A percentile compares a stretch with the other conserved stretches of the same genome.
phyloP scores from a whole-genome alignment of 169 alveolate species.

The Eimeria acervulina region DNA sequence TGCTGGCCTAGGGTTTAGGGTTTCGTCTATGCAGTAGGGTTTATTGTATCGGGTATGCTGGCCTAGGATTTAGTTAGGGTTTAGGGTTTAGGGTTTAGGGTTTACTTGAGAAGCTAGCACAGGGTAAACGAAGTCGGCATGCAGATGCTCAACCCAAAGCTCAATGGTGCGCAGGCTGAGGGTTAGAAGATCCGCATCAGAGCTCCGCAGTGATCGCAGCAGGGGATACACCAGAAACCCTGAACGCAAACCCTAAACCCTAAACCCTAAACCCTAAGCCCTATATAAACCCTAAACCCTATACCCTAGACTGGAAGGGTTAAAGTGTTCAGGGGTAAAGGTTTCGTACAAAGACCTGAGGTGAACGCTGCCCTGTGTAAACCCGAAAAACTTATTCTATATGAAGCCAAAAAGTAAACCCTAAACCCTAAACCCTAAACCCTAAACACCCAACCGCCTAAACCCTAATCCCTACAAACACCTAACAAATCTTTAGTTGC shows the following conservation, averaged over 20 bases:
- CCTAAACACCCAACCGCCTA: too few relatives aligned
- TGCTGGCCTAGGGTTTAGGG: neutral
- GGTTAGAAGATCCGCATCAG: constrained; percentile 61
- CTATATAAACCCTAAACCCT: constrained; percentile 22
- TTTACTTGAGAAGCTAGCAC: constrained; percentile 81
- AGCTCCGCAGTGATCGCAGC: constrained; percentile 71
- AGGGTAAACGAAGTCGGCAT: constrained; percentile 87
- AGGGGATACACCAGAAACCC: constrained; percentile 77
- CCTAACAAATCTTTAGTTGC: too few relatives aligned
- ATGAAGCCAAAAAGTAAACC: neutral
- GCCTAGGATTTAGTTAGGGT: neutral
- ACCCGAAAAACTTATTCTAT: too few relatives aligned
- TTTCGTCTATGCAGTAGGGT: too few relatives aligned
- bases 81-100: constrained; percentile 42
- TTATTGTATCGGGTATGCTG: too few relatives aligned
- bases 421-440: too few relatives aligned
- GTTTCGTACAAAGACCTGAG: too few relatives aligned
- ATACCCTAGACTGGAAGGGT: constrained; percentile 12
- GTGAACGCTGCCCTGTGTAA: too few relatives aligned
- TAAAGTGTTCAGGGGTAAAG: too few relatives aligned
- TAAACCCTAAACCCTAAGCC: constrained; percentile 48
- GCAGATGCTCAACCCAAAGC: constrained; percentile 87
- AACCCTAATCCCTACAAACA: too few relatives aligned
- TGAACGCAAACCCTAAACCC: constrained; percentile 23
- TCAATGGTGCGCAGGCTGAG: constrained; percentile 86